These are phyloP conservation scores for Lachancea sp. DNA, from an alignment of 805 yeast species.

Conservation along the genomic window DNA sequence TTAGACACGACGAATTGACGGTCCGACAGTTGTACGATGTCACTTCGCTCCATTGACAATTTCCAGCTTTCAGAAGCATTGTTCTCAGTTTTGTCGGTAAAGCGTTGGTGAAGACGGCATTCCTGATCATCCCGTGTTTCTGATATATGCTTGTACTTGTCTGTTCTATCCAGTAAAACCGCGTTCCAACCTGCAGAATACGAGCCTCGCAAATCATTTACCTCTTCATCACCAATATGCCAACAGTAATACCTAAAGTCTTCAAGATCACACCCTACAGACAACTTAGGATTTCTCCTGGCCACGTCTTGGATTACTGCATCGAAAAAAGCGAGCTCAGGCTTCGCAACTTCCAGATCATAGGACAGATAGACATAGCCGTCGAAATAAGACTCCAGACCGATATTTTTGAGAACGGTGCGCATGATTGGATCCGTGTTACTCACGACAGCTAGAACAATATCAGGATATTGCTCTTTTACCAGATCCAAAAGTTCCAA, in stretches of 20 bases:
- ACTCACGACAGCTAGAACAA: constrained; percentile 43
- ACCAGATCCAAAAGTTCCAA: constrained; percentile 37
- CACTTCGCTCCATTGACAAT: constrained; percentile 14
- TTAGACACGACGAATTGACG: constrained; percentile 24
- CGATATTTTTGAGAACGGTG: constrained; percentile 41
- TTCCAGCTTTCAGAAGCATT: constrained; percentile 19
- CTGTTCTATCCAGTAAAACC: constrained; percentile 44
- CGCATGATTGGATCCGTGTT: constrained; percentile 58
- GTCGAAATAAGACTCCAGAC: constrained; percentile 38
- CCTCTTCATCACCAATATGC: constrained; percentile 64
- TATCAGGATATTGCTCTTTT: constrained; percentile 27
- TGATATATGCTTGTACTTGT: constrained; percentile 26
- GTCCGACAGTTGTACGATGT: constrained; percentile 17
- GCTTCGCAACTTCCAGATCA: constrained; percentile 50
- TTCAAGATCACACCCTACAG: constrained; percentile 10
- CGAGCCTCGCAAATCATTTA: constrained; percentile 50
- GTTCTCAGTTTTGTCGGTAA: constrained; percentile 26
- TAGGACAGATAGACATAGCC: constrained; percentile 46
- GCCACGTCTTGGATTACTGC: constrained; percentile 30
- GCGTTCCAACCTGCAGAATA: constrained; percentile 56
- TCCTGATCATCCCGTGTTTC: constrained; percentile 3
- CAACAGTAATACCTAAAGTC: constrained; percentile 34
- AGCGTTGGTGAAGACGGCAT: constrained; percentile 19
- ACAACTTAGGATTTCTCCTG: constrained; percentile 18
- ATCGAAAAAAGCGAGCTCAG: constrained; percentile 44